Conservation (phyloP, 805 yeast species). For the Schizosaccharomyces osmophilus region DNA sequence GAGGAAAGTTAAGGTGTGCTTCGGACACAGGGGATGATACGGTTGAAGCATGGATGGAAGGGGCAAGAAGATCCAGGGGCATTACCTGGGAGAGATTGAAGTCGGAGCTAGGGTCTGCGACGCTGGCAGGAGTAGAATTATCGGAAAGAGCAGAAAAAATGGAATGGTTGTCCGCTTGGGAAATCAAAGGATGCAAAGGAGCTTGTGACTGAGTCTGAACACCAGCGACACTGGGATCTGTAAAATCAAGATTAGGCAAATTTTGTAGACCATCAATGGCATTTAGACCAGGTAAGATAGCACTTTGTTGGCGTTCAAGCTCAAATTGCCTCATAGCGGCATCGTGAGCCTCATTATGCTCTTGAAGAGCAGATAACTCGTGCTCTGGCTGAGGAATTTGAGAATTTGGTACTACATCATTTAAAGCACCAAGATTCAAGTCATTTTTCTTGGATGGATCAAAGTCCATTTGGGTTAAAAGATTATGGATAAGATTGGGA, state of each 20-base stretch:
- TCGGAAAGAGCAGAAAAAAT: not conserved
- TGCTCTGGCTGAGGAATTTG: not conserved
- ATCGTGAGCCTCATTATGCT: not conserved
- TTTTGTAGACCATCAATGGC: not conserved
- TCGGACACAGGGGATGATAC: not conserved
- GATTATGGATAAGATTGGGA: not conserved
- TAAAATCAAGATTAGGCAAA: not conserved
- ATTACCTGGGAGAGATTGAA: not conserved
- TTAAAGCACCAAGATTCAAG: not conserved
- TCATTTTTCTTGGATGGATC: not conserved
- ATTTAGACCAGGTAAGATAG: not conserved
- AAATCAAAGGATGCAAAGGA: not conserved
- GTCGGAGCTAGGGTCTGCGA: not conserved
- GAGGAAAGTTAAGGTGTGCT: not conserved
- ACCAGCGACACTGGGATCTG: not conserved
- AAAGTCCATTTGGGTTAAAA: not conserved
- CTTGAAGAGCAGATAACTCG: not conserved
- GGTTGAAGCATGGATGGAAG: not conserved
- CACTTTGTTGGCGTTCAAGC: not conserved
- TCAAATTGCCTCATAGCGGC: not conserved
- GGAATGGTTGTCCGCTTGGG: not conserved
- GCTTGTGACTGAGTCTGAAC: not conserved
- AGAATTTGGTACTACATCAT: not conserved
- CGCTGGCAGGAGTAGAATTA: not conserved
- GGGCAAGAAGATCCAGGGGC: not conserved